Base-by-base conservation (phyloP, 2,329 filamentous ascomycete species). In the Pseudogymnoascus sp. region DNA sequence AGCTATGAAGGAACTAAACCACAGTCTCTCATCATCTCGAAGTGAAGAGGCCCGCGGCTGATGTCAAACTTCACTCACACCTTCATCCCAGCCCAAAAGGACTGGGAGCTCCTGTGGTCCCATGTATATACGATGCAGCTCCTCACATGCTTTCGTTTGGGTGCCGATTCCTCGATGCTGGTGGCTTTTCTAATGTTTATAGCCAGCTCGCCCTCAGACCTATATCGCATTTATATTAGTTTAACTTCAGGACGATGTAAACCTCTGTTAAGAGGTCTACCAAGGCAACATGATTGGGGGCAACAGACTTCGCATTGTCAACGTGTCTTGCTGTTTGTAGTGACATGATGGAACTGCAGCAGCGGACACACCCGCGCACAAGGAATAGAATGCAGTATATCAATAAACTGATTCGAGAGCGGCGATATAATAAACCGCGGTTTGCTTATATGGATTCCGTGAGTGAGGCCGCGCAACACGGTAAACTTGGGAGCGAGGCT, bases 81-180 rank as follows among this genome's bases (percentile, higher is more conserved):
- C 85, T 99, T 99, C 83, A 99, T 95, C 73, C 92, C 93, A 62
- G 90, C 86, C 94, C 94, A 99, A 75, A 99, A 99, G 72, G 92
- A 90, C 73, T 86, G 82, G 41, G 92, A 96, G 66, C 89, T 96
- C 78, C 96, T 95, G 79, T 99, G 92, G 77, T 99, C 94, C 94
- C 94, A 99, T 63, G 93, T 97, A 76, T 97, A 97, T 50, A 99
- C 93, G 70, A 99, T 99, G 73, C 91, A 96, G 75, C 89, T 92
- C 72, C 94, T 90, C 62, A 99, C 94, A 89, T 99, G 94, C 78
- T 99, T 99, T 70, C 85, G 82, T 74, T 87, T 87, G 37, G 85
- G 85, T 6, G 85, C 85, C 1, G 85, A 83, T 73, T 89, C 86
- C 67, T 89, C 86, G 69, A 79, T 79, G 70, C 80, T 88, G 59